These are phyloP conservation scores for Talaromyces funiculosus DNA, from an alignment of 2,329 filamentous ascomycete genomes.

Conservation along the genomic window DNA sequence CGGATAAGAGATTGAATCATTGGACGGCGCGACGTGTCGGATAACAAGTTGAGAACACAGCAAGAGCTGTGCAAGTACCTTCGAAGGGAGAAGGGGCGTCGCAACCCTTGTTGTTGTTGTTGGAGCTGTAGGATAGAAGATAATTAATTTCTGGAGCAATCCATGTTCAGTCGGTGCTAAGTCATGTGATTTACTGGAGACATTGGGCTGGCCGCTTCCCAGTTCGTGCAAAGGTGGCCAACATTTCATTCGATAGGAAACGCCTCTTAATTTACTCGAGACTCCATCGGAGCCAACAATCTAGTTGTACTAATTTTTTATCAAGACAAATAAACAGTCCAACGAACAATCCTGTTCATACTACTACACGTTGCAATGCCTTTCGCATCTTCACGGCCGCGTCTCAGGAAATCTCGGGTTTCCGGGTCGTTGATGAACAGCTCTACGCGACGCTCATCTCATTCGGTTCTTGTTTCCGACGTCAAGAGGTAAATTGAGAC, in stretches of 20 bases:
- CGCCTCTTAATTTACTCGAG: constrained; percentile 1
- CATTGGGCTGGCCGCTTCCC: neutral
- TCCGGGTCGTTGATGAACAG: neutral
- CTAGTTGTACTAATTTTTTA: too few species aligned
- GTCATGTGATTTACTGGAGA: constrained; percentile 3
- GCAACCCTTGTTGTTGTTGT: constrained; percentile 22
- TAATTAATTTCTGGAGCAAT: constrained; percentile 2
- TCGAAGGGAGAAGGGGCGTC: neutral
- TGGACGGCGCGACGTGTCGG: neutral
- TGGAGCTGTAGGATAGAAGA: neutral
- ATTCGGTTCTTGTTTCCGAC: neutral
- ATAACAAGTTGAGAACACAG: neutral
- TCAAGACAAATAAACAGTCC: neutral
- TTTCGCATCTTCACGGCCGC: neutral
- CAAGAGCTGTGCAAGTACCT: neutral
- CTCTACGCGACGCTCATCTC: neutral
- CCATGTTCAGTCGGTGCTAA: neutral
- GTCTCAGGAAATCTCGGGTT: neutral
- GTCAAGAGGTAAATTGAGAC: neutral
- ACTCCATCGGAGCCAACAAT: neutral
- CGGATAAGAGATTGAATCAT: constrained; percentile 3
- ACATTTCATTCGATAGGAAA: neutral
- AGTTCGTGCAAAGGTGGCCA: neutral
- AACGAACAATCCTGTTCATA: neutral
- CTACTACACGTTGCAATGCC: neutral